Base-by-base conservation (phyloP, 2,329 filamentous ascomycete genomes). In the Ascochyta pisi region DNA sequence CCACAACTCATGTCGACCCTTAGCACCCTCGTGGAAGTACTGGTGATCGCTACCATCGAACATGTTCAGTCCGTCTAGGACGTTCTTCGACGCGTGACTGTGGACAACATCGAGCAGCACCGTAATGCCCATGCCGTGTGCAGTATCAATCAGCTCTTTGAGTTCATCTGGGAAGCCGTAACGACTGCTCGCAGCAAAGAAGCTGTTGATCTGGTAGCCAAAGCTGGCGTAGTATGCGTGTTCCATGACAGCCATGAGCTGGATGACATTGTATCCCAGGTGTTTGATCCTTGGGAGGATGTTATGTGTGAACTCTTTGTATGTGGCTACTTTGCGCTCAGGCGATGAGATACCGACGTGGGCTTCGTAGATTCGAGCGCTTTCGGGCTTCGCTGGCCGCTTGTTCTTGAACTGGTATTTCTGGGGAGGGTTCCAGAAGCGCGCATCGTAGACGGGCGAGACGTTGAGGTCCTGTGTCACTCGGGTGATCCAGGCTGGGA, bases 191-290 rank as follows among this genome's bases (percentile, higher is more conserved):
- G 94, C 93, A 26, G 95, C 95, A 69, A 98, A 99, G 82, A 99
- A 99, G 77, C 90, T 97, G 81, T 98, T 99, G 79, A 99, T 87
- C 77, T 99, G 95, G 77, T 99, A 99, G 42, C 95, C 95, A 69
- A 99, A 99, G 72, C 94, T 98, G 69, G 95, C 95, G 75, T 99
- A 99, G 82, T 99, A 99, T 45, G 95, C 95, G 78, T 99, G 95
- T 75, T 99, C 95, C 94, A 99, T 99, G 72, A 99, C 84, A 41
- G 95, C 95, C 95, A 99, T 99, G 62, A 99, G 83, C 75, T 99
- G 95, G 65, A 99, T 98, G 50, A 93, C 90, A 73, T 99, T 98
- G 82, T 99, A 99, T 37, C 94, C 95, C 39, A 98, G 82, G 62
- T 87, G 81, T 72, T 93, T 89, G 79, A 99, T 98, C 54, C 94